phyloP scores from a whole-genome alignment of 1,284 basidiomycete genomes.

The Irpex sp. region DNA sequence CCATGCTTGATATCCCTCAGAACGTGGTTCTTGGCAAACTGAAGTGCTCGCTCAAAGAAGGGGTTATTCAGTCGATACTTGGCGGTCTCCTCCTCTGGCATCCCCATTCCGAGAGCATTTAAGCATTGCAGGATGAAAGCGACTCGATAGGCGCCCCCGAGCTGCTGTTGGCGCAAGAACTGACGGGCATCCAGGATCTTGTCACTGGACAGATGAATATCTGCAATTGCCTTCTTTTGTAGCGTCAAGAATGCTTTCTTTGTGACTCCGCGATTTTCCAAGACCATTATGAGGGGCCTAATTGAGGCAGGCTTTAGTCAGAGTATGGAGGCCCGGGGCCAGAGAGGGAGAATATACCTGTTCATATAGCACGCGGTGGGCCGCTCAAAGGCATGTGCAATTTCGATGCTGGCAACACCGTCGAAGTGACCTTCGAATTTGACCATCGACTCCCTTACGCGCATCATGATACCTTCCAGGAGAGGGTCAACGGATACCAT shows the following conservation, averaged over 20 bases:
- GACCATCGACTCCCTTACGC: constrained; percentile 65
- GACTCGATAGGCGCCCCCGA: constrained; percentile 52
- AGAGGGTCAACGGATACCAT: constrained; percentile 60
- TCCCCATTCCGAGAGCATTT: constrained; percentile 42
- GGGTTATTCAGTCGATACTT: constrained; percentile 42
- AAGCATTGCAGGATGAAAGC: constrained; percentile 48
- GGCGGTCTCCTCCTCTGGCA: constrained; percentile 32
- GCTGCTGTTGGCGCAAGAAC: constrained; percentile 44
- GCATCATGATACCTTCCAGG: constrained; percentile 56
- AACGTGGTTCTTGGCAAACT: constrained; percentile 56
- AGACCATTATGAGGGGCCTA: constrained; percentile 66
- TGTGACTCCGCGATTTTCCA: constrained; percentile 62
- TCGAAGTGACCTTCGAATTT: constrained; percentile 49
- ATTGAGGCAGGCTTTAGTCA: not conserved
- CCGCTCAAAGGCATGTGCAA: constrained; percentile 56
- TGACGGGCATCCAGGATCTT: constrained; percentile 42
- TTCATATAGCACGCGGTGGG: constrained; percentile 63
- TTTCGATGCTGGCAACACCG: constrained; percentile 56
- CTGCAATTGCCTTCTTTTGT: constrained; percentile 49
- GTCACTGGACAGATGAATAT: constrained; percentile 53
- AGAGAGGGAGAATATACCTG: constrained; percentile 36
- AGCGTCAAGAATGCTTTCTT: constrained; percentile 51
- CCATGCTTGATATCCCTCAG: constrained; percentile 69
- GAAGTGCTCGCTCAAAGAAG: constrained; percentile 52
- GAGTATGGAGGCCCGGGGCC: too few species aligned